phyloP scores from a whole-genome alignment of 495 filamentous ascomycete species.

The Tuber borchii region DNA sequence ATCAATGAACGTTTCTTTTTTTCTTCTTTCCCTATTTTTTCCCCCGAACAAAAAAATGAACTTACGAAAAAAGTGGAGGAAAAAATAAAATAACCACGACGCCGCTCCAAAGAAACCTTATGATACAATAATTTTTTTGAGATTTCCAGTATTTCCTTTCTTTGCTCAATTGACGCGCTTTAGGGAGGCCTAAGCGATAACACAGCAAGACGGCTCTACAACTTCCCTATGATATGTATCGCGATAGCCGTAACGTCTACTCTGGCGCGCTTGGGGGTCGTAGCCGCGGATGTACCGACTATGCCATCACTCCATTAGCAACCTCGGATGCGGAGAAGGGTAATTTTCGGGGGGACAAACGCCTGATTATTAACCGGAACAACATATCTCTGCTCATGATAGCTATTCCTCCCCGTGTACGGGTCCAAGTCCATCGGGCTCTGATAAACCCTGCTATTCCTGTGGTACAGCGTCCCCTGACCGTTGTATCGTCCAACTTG shows the following conservation, averaged over 20 bases:
- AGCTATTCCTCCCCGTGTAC: not conserved
- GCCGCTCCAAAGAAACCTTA: not conserved
- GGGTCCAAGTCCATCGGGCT: not conserved
- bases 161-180: not conserved
- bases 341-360: not conserved
- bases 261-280: not conserved
- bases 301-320: not conserved
- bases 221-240: not conserved
- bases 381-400: constrained; percentile 3
- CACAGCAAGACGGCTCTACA: not conserved
- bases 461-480: not conserved
- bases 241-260: not conserved
- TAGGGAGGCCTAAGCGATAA: not conserved
- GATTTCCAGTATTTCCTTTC: not conserved
- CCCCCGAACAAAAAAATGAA: not conserved
- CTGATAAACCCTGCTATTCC: not conserved
- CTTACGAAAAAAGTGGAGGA: not conserved
- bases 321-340: not conserved
- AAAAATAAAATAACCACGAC: not conserved
- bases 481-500: not conserved
- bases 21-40: not conserved
- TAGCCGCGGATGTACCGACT: not conserved
- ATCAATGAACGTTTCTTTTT: not conserved
- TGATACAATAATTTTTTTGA: not conserved
- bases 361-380: not conserved